Conservation (phyloP, 2,329 filamentous ascomycete genomes). For the Grosmannia clavigera region DNA sequence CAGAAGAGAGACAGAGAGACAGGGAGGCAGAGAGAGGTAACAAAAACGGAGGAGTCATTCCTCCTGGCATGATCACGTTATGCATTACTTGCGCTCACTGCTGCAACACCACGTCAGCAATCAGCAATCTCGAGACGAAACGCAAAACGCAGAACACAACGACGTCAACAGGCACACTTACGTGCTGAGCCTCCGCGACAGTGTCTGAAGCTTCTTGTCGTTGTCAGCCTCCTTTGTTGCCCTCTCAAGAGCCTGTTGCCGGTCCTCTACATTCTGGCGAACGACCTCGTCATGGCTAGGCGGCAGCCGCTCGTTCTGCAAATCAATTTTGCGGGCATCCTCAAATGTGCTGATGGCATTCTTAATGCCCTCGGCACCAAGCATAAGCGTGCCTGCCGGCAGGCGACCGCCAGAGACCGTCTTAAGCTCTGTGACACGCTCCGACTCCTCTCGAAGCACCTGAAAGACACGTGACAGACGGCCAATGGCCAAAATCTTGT, state of each 20-base stretch:
- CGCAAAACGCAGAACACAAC: too few relatives aligned
- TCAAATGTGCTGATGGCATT: constrained; percentile 95
- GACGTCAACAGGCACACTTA: constrained; percentile 35
- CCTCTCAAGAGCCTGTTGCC: constrained; percentile 71
- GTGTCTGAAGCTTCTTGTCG: constrained; percentile 71
- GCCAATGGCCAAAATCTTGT: constrained; percentile 97
- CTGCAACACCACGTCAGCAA: neutral
- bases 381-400: constrained; percentile 91
- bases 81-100: neutral
- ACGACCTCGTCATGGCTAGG: constrained; percentile 87
- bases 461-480: constrained; percentile 96
- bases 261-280: constrained; percentile 68
- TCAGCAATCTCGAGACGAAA: neutral
- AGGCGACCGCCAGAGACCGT: constrained; percentile 86
- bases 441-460: constrained; percentile 91
- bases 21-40: too few relatives aligned
- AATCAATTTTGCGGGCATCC: constrained; percentile 89
- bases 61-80: neutral
- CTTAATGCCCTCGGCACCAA: constrained; percentile 96
- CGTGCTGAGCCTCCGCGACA: constrained; percentile 93
- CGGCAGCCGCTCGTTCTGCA: constrained; percentile 91
- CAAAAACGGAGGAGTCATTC: neutral
- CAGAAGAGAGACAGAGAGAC: too few relatives aligned
- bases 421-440: constrained; percentile 94
- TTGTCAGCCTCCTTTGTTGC: constrained; percentile 84